phyloP scores from a whole-genome alignment of 306 rosid genomes.

The Parietaria judaica region DNA sequence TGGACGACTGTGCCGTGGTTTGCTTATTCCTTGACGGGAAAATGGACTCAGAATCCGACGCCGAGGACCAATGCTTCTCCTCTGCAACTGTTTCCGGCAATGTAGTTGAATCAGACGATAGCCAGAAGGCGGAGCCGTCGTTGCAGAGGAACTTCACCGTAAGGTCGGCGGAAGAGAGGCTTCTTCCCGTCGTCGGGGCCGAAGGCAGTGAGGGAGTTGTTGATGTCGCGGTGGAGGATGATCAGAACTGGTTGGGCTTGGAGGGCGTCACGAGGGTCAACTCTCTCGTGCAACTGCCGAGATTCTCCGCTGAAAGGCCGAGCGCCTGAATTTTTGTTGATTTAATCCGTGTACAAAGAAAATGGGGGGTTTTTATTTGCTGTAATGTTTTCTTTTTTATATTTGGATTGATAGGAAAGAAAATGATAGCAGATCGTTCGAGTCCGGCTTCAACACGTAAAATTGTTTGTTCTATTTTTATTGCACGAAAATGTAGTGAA shows the following conservation, averaged over 20 bases:
- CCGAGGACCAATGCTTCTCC: constrained; percentile 74
- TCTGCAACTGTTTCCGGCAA: constrained; percentile 86
- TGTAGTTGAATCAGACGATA: constrained; percentile 75
- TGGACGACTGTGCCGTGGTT: constrained; percentile 97
- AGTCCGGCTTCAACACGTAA: constrained; percentile 3
- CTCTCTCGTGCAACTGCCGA: constrained; percentile 93
- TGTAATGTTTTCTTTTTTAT: constrained; percentile 20
- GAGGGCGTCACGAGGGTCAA: constrained; percentile 97
- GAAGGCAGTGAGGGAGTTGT: constrained; percentile 39
- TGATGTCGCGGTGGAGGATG: constrained; percentile 46
- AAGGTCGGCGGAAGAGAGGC: constrained; percentile 72
- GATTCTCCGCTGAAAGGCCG: constrained; percentile 76
- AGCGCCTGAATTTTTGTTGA: constrained; percentile 26
- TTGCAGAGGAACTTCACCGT: constrained; percentile 73
- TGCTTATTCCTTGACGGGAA: constrained; percentile 82
- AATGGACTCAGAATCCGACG: constrained; percentile 94
- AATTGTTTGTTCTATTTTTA: constrained; percentile 15
- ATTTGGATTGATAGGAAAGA: constrained; percentile 19
- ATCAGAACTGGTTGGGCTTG: constrained; percentile 92
- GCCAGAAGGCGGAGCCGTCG: constrained; percentile 73
- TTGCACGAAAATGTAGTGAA: constrained; percentile 19
- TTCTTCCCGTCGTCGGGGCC: constrained; percentile 36
- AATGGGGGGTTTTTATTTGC: constrained; percentile 24
- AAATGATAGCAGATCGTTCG: constrained; percentile 9
- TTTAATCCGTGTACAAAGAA: constrained; percentile 7